Evolutionary conservation across 192 early-diverging fungal genomes (phyloP), one percentile per base, ranked within the genome.

Genomic region (Podila epicladia): DNA sequence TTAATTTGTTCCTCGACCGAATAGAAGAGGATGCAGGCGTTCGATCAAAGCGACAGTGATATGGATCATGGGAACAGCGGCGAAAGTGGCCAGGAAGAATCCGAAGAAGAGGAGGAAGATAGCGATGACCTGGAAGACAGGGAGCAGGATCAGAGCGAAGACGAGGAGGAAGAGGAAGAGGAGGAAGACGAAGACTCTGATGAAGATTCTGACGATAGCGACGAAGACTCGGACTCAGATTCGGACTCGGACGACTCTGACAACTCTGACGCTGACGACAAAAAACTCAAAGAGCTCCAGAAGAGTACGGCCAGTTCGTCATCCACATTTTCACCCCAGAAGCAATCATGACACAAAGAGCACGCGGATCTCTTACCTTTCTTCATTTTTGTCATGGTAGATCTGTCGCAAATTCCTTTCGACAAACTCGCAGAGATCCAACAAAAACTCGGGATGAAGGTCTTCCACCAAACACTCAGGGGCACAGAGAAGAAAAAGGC

Each of bases 361-460:
- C 41, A 45, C 41, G 41, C 41, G 12, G 41, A 45, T 51, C 31
- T n/a, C 33, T 66, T 17, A 65, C 64, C 32, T 32, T 50, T 53
- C 26, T 58, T 60, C 7, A 59, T 50, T 28, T 51, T 60, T 24
- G 29, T 29, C 3, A 19, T 33, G 2, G 35, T 74, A 88, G 85
- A 74, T 75, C 87, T 97, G 6, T 91, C 93, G 8, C 90, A 93
- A 58, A 89, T 95, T 20, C 90, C 94, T 9, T 97, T 97, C 75
- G 91, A 91, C 70, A 89, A 95, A 67, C 76, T 95, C 28, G 86
- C 94, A 59, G 90, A 93, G 58, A 91, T 95, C 29, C 92, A 95
- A 83, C 77, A 89, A 65, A 92, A 93, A 65, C 76, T 94, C 62
- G 92, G 91, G 19, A 84, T 84, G 71, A 90, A 92, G 62, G 88